Percentiles rank a stretch among this genome's conserved stretches.
Conservation (phyloP, 805 yeast species). For the Zygosaccharomyces siamensis region DNA sequence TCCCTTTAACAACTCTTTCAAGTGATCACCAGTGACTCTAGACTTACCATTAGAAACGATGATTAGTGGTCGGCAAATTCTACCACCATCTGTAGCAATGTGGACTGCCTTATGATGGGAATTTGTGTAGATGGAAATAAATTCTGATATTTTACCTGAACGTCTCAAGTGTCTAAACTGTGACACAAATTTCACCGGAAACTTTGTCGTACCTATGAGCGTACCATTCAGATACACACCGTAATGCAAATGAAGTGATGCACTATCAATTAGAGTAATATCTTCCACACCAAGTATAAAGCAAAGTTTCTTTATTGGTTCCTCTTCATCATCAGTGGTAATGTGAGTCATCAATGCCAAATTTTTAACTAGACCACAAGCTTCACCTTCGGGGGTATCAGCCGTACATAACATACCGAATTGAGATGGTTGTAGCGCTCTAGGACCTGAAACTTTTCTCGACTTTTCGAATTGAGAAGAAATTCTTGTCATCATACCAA, state of each 20-base stretch:
- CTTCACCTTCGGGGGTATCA: constrained; percentile 99
- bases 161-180: constrained; percentile 79
- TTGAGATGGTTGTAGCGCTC: constrained; percentile 98
- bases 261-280: constrained; percentile 73
- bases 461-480: constrained; percentile 99
- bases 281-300: constrained; percentile 86
- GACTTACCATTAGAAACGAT: constrained; percentile 73
- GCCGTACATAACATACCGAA: constrained; percentile 98
- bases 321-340: constrained; percentile 96
- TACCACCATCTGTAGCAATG: constrained; percentile 98
- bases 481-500: constrained; percentile 99
- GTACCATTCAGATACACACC: constrained; percentile 95
- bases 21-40: constrained; percentile 67
- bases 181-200: constrained; percentile 75
- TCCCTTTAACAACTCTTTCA: constrained; percentile 57
- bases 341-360: constrained; percentile 97
- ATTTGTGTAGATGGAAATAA: constrained; percentile 85
- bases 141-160: constrained; percentile 78
- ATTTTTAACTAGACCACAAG: constrained; percentile 97
- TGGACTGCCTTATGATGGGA: constrained; percentile 90
- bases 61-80: constrained; percentile 94
- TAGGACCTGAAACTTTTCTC: constrained; percentile 95
- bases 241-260: constrained; percentile 73
- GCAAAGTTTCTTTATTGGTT: constrained; percentile 74
- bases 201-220: constrained; percentile 80